A percentile compares a stretch with the other conserved stretches of the same genome.
Evolutionary conservation across 179 eudicot genomes (phyloP).

Genomic region (Camellia oleifera): DNA sequence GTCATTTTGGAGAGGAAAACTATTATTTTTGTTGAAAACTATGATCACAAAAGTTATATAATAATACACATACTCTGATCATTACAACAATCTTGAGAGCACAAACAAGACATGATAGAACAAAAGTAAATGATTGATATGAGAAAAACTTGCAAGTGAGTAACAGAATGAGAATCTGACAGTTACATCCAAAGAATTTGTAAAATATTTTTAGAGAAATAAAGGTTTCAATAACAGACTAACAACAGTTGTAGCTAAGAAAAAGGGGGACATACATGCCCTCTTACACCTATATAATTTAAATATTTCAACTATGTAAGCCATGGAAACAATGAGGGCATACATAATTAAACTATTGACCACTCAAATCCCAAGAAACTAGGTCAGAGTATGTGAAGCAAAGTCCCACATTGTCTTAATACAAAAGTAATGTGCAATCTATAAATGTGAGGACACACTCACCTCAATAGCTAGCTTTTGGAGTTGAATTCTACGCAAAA

Average conservation of each 20-base stretch:
- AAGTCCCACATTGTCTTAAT: too few relatives aligned
- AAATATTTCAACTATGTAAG: background rate
- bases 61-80: too few relatives aligned
- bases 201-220: background rate
- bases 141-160: background rate
- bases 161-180: background rate
- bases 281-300: background rate
- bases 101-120: background rate
- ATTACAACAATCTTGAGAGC: too few relatives aligned
- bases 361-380: background rate
- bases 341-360: background rate
- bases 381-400: too few relatives aligned
- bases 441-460: too few relatives aligned
- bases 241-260: background rate
- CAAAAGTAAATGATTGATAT: background rate
- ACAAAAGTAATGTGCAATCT: too few relatives aligned
- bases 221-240: background rate
- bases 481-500: too few relatives aligned
- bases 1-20: background rate
- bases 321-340: background rate
- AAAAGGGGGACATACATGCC: background rate
- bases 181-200: background rate
- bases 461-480: too few relatives aligned
- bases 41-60: too few relatives aligned
- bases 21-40: background rate